Evolutionary conservation across 257 asterid species (phyloP).

Genomic region (Marsdenia floribunda): DNA sequence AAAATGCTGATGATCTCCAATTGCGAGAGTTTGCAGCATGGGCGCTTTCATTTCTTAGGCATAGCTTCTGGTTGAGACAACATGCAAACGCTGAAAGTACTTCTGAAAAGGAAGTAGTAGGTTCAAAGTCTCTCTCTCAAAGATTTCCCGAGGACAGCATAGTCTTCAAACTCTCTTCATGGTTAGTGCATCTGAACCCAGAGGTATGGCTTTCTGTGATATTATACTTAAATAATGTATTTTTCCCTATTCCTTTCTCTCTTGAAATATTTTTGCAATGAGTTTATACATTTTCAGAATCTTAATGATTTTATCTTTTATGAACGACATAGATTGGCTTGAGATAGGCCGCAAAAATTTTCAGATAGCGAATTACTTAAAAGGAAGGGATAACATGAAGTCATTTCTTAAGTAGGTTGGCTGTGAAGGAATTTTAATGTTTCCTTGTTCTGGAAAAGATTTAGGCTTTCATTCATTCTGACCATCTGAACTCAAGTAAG

Average conservation of each 20-base stretch:
- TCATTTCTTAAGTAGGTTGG: neutral
- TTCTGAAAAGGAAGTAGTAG: conserved; percentile 36
- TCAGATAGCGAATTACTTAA: neutral
- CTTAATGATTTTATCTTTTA: neutral
- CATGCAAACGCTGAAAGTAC: conserved; percentile 34
- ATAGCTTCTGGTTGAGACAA: conserved; percentile 48
- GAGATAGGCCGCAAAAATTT: neutral
- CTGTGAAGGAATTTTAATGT: neutral
- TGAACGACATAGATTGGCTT: neutral
- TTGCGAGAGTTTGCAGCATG: conserved; percentile 81
- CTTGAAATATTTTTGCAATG: neutral
- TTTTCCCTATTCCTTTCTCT: conserved; percentile 1
- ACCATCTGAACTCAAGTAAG: neutral
- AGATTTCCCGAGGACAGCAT: conserved; percentile 62
- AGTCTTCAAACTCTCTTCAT: conserved; percentile 71
- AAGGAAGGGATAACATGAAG: neutral
- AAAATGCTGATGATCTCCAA: conserved; percentile 62
- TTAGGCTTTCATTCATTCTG: neutral
- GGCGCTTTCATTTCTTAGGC: conserved; percentile 83
- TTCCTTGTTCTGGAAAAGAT: neutral
- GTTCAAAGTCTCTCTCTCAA: conserved; percentile 43
- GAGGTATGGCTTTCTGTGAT: conserved; percentile 40
- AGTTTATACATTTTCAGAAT: neutral
- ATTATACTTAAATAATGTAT: conserved; percentile 4
- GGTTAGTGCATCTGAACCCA: conserved; percentile 68